Conservation (phyloP, 2,329 filamentous ascomycete species). For the Monosporascus sp. region DNA sequence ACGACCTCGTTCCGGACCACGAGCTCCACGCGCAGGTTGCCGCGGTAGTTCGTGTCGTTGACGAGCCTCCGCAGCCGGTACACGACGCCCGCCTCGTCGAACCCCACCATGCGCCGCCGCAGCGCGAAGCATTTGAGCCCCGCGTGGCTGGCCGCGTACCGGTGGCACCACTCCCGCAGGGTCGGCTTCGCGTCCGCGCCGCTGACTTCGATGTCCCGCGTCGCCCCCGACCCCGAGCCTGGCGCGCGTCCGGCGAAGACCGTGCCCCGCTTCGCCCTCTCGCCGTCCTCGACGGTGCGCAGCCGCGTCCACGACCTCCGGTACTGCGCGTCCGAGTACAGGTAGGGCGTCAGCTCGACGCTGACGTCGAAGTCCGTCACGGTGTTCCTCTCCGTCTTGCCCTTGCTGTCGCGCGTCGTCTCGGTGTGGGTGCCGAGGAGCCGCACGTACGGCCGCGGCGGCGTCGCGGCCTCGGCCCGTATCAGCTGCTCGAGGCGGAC, state of each 20-base stretch:
- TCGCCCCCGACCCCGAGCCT: conserved; percentile 30
- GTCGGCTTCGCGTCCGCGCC: conserved; percentile 27
- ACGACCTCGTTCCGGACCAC: conserved; percentile 51
- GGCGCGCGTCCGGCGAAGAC: conserved; percentile 37
- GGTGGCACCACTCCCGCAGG: conserved; percentile 61
- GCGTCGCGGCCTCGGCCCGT: conserved; percentile 36
- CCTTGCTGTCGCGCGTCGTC: conserved; percentile 33
- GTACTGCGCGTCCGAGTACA: conserved; percentile 41
- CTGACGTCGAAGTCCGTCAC: conserved; percentile 56
- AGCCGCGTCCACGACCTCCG: conserved; percentile 38
- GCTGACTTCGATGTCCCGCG: conserved; percentile 41
- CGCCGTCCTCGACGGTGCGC: conserved; percentile 50
- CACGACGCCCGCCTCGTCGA: conserved; percentile 52
- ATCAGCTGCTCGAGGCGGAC: conserved; percentile 40
- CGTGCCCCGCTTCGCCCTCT: conserved; percentile 61
- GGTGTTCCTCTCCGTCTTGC: conserved; percentile 40
- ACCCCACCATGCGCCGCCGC: conserved; percentile 49
- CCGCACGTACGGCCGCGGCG: conserved; percentile 48
- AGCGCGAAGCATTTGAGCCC: conserved; percentile 53
- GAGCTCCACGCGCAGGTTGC: conserved; percentile 54
- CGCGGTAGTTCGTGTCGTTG: conserved; percentile 61
- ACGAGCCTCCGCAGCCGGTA: conserved; percentile 52
- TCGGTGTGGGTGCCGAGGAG: conserved; percentile 50
- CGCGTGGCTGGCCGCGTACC: conserved; percentile 55
- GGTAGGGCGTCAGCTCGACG: conserved; percentile 54